A percentile compares a stretch with the other conserved stretches of the same genome.
phyloP scores from a whole-genome alignment of 2,329 filamentous ascomycete genomes.

The Fusarium begoniae region DNA sequence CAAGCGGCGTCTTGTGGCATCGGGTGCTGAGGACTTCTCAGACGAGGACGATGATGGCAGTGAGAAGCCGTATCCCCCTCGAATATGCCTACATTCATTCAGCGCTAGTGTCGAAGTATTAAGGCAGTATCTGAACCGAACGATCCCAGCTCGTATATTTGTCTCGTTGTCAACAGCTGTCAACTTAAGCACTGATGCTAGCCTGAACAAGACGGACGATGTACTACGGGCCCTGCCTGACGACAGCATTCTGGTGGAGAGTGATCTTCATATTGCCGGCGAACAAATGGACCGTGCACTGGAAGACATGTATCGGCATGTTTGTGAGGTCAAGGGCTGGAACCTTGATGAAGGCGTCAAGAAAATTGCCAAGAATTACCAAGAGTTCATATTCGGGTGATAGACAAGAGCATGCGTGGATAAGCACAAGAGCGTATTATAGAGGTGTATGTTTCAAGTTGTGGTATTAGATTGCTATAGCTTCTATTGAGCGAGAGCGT shows the following conservation, averaged over 20 bases:
- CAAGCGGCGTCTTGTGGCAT: conserved; percentile 61
- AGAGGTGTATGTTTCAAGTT: conserved; percentile 5
- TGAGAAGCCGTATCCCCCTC: conserved; percentile 77
- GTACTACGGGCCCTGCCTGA: conserved; percentile 80
- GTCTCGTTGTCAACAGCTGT: conserved; percentile 89
- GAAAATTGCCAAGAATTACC: conserved; percentile 78
- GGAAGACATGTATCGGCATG: conserved; percentile 76
- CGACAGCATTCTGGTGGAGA: conserved; percentile 84
- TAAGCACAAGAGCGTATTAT: background rate
- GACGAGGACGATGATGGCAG: conserved; percentile 44
- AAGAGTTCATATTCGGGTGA: conserved; percentile 75
- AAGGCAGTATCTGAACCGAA: conserved; percentile 78
- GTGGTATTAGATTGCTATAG: conserved; percentile 31
- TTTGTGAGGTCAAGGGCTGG: conserved; percentile 86
- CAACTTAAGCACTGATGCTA: conserved; percentile 71
- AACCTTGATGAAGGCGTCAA: conserved; percentile 73
- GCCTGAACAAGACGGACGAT: conserved; percentile 61
- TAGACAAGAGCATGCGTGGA: background rate
- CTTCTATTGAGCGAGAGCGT: conserved; percentile 14
- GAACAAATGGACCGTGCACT: conserved; percentile 80
- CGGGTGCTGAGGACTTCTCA: conserved; percentile 58
- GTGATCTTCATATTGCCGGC: conserved; percentile 87
- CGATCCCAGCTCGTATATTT: conserved; percentile 79
- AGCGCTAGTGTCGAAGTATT: conserved; percentile 80
- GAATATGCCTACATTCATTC: conserved; percentile 94